Percentiles rank a stretch among this genome's conserved stretches.
These are phyloP conservation scores for Linum tenue DNA, from an alignment of 345 rosid species.

Conservation along the genomic window DNA sequence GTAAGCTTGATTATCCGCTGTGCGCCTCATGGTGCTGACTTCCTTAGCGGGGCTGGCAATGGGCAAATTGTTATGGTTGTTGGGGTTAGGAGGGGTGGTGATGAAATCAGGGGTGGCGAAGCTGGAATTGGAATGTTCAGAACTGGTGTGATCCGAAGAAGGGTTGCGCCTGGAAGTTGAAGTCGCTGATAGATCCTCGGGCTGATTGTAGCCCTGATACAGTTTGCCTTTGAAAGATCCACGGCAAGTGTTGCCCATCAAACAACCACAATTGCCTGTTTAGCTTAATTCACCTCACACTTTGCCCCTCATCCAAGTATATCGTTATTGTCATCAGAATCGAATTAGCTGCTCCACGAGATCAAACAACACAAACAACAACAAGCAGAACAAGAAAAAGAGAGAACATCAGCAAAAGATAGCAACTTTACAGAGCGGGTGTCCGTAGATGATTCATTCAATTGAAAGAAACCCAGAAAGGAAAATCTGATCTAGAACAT, in stretches of 20 bases:
- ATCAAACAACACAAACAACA: no score
- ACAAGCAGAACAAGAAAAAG: no score
- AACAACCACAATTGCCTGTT: slow-evolving; percentile 34
- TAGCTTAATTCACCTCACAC: slow-evolving; percentile 7
- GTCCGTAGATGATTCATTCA: neutral
- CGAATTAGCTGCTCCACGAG: slow-evolving; percentile 12
- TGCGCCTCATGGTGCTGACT: slow-evolving; percentile 59
- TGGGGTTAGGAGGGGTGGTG: slow-evolving; percentile 22
- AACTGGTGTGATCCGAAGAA: slow-evolving; percentile 32
- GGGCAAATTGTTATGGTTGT: slow-evolving; percentile 26
- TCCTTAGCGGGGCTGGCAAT: slow-evolving; percentile 36
- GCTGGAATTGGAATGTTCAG: slow-evolving; percentile 36
- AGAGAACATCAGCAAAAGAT: neutral
- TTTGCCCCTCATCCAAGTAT: slow-evolving; percentile 37
- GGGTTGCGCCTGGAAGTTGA: slow-evolving; percentile 34
- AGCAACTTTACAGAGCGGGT: neutral
- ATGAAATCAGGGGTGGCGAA: slow-evolving; percentile 29
- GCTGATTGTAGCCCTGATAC: slow-evolving; percentile 64
- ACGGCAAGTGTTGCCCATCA: slow-evolving; percentile 99
- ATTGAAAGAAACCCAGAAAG: neutral
- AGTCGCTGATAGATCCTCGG: slow-evolving; percentile 41
- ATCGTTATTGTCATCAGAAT: slow-evolving; percentile 15
- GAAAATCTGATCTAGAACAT: neutral
- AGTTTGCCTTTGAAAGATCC: slow-evolving; percentile 75
- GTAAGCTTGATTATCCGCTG: slow-evolving; percentile 55